Base-by-base conservation (phyloP, 805 yeast species). In the Candida quercuum region DNA sequence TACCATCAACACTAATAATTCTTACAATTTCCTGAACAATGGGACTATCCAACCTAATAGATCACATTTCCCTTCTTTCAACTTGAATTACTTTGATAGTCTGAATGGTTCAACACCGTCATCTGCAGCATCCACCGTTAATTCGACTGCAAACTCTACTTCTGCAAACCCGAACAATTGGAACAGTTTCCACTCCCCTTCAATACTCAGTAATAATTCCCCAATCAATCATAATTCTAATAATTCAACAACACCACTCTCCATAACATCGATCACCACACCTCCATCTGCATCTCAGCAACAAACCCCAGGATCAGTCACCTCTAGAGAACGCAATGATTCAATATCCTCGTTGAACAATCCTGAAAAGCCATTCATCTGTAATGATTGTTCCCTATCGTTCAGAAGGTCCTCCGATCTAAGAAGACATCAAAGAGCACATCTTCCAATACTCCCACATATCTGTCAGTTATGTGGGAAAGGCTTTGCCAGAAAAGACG, bases 401-500 rank as follows among this genome's bases (percentile, higher is more conserved):
- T 84, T 84, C 56, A 67, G 82, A 37, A 64, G 93, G 27, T 72
- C 83, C 1, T 71, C 81, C 3, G 91, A 82, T 58, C 66, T 82
- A 47, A 78, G 79, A 54, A 68, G 91, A 39, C 93, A 83, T 52
- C 85, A 79, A 49, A 78, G 83, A 52, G 86, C 81, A 30, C 94
- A 84, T 59, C 60, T 81, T 33, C 69, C 78, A 18, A 75, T 81
- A 2, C 74, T 86, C 8, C 89, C 91, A 1, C 81, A 85, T 52
- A 76, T 82, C 33, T 84, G 94, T 59, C 76, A 80, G 6, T 61
- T 68, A 14, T 84, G 94, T 63, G 86, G 86, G 26, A 84, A 84
- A 52, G 89, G 93, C 0, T 84, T 84, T 67, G 91, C 93, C 2
- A 64, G 94, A 33, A 82, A 81, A 50, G 94, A 84, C 60, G 93